phyloP scores from a whole-genome alignment of 2,329 filamentous ascomycete species.

The Paraconiothyrium brasiliense region DNA sequence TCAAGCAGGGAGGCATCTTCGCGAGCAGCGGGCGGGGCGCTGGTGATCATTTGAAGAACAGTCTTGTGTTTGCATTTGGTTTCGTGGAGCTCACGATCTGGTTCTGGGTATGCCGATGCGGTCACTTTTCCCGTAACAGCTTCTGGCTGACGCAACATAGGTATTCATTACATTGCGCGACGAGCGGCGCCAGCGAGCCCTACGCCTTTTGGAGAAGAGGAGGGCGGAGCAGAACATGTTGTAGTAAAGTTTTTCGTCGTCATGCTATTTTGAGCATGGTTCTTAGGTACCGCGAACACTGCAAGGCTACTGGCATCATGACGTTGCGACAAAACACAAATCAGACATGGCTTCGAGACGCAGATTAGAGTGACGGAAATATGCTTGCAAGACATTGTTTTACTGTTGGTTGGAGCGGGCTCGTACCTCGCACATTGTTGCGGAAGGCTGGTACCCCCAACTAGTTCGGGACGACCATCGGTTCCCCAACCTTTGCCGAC shows the following conservation, averaged over 20 bases:
- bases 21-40: slow-evolving; percentile 38
- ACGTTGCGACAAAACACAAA: no score
- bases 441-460: background rate
- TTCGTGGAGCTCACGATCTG: slow-evolving; percentile 85
- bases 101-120: slow-evolving; percentile 75
- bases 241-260: slow-evolving; percentile 12
- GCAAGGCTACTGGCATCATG: no score
- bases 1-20: slow-evolving; percentile 62
- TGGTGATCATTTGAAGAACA: slow-evolving; percentile 78
- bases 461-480: slow-evolving; percentile 8
- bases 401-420: background rate
- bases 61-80: slow-evolving; percentile 83
- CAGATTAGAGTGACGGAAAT: background rate
- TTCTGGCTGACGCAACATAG: slow-evolving; percentile 24
- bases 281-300: no score
- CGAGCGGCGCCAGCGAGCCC: slow-evolving; percentile 44
- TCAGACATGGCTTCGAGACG: no score
- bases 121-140: background rate
- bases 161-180: slow-evolving; percentile 49
- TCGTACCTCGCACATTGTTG: background rate
- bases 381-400: no score
- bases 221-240: slow-evolving; percentile 40
- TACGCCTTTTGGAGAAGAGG: slow-evolving; percentile 42
- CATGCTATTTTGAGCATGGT: no score
- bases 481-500: slow-evolving; percentile 22